Conservation (phyloP, 768 basidiomycete species). For the Kwoniella dendrophila region DNA sequence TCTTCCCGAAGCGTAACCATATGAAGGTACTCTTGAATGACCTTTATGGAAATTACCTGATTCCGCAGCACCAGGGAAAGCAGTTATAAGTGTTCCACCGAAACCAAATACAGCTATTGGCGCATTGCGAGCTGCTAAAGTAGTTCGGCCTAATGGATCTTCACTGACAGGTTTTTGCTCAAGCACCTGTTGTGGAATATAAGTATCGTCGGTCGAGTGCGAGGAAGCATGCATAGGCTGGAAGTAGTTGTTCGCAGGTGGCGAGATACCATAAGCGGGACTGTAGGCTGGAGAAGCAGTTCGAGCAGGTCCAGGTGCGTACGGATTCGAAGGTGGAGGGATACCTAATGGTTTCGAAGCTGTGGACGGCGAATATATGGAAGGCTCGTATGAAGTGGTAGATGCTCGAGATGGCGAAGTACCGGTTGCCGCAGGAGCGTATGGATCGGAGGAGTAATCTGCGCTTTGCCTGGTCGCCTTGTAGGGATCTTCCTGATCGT, state of each 20-base stretch:
- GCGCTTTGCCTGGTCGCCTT: neutral
- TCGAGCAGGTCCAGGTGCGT: conserved; percentile 10
- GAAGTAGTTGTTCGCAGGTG: conserved; percentile 41
- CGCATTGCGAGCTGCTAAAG: conserved; percentile 55
- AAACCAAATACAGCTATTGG: conserved; percentile 90
- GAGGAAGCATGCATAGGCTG: conserved; percentile 30
- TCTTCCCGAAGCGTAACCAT: conserved; percentile 48
- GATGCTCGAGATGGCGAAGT: conserved; percentile 9
- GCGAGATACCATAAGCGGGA: conserved; percentile 32
- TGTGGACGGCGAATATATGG: conserved; percentile 28
- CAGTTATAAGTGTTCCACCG: conserved; percentile 85
- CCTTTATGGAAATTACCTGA: conserved; percentile 69
- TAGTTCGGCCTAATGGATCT: conserved; percentile 45
- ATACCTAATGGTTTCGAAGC: conserved; percentile 14
- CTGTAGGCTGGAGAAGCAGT: conserved; percentile 17
- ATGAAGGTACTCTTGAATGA: conserved; percentile 38
- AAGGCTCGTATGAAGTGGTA: conserved; percentile 28
- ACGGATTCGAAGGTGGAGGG: conserved; percentile 15
- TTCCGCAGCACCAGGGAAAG: conserved; percentile 74
- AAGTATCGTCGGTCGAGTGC: conserved; percentile 30
- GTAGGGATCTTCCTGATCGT: conserved; percentile 13
- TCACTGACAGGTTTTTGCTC: conserved; percentile 47
- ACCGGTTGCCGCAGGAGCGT: conserved; percentile 5
- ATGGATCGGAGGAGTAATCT: conserved; percentile 13
- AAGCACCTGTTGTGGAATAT: conserved; percentile 46